These are phyloP conservation scores for Saturnispora mendoncae DNA, from an alignment of 805 yeast genomes.

Conservation along the genomic window DNA sequence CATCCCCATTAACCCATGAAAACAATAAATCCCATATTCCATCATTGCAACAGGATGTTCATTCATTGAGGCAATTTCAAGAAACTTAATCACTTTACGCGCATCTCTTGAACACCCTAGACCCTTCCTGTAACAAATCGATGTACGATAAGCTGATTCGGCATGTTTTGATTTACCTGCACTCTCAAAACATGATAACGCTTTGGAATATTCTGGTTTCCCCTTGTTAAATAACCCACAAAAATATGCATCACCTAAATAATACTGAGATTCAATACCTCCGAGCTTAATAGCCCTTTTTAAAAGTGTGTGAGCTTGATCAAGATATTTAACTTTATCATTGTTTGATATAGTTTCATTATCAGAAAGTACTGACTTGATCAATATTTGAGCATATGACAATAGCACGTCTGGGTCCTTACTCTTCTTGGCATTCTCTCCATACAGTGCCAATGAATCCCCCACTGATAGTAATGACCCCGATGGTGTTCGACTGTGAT, in stretches of 20 bases:
- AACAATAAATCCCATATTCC: conserved; percentile 81
- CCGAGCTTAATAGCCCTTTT: conserved; percentile 16
- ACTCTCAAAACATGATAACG: conserved; percentile 66
- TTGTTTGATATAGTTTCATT: conserved; percentile 16
- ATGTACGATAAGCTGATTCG: conserved; percentile 85
- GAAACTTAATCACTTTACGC: conserved; percentile 71
- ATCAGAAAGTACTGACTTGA: conserved; percentile 30
- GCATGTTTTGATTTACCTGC: conserved; percentile 93
- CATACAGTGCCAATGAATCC: conserved; percentile 79
- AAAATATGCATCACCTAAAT: conserved; percentile 82
- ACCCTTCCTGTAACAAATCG: conserved; percentile 89
- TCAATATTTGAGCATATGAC: conserved; percentile 76
- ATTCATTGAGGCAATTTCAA: conserved; percentile 79
- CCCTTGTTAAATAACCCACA: conserved; percentile 64
- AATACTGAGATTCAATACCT: conserved; percentile 82
- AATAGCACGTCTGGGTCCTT: conserved; percentile 82
- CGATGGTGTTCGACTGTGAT: neutral
- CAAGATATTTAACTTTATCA: conserved; percentile 48
- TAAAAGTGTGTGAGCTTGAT: conserved; percentile 68
- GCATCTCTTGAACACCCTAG: conserved; percentile 87
- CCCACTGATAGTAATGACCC: conserved; percentile 28
- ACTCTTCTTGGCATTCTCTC: conserved; percentile 74
- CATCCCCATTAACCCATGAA: conserved; percentile 77
- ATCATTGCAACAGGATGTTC: conserved; percentile 97
- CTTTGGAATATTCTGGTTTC: conserved; percentile 66